Base-by-base conservation (phyloP, 305 asterid genomes). In the Ilex paraguariensis region DNA sequence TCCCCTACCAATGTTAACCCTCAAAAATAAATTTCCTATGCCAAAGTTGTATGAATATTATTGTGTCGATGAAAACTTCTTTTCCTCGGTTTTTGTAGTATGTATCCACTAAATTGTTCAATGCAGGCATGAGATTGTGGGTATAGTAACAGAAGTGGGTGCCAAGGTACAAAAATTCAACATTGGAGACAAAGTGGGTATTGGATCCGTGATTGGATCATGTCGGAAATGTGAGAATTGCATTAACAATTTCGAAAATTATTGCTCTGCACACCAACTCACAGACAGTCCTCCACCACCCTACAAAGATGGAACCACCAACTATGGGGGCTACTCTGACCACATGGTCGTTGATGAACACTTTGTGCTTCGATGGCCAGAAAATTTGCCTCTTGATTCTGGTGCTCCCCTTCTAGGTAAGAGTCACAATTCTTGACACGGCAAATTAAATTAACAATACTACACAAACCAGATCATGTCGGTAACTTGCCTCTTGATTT, bases 181-280 rank as follows among this genome's bases (percentile, higher is more conserved):
- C 14, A 59, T 59, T 5, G 70, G 70, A 0, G 64, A 66, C 12
- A 66, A 59, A 51, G 53, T 66, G 13, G 63, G 49, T 6, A 59
- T 68, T 21, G 73, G 67, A 12, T 59, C 28, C 9, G 12, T 68
- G 36, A 58, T 68, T 13, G 73, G 67, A 56, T 68, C 73, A 17
- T 62, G 73, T 13, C 8, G 59, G 13, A 15, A 52, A 14, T 62
- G 73, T 17, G 54, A 28, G 5, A 62, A 59, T 13, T 68, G 73
- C 31, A 33, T 11, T 1, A 12, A 8, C 11, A 32, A 68, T 28
- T 45, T 54, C 2, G 72, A 48, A 11, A 63, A 45, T 49, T 53
- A 68, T 8, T 61, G 66, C 11, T 3, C 0, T 31, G 31, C 10
- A 6, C 46, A 42, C 7, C 7, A 6, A 42, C 46, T 6, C 7